phyloP scores from a whole-genome alignment of 495 filamentous ascomycete species.

The Aspergillus panamensis region DNA sequence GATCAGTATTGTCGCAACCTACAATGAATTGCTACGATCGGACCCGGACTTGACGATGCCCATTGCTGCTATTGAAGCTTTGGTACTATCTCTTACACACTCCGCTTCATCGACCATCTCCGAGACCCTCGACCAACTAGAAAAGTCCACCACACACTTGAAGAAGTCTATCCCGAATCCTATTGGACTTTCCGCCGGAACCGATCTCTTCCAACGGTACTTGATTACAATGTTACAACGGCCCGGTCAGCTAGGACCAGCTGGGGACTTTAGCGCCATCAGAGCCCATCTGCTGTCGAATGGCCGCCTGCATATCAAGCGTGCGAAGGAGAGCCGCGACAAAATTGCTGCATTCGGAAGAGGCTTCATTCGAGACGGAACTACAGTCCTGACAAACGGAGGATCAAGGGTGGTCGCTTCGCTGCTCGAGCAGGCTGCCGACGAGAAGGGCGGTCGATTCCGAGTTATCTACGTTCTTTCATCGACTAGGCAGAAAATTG shows the following conservation, averaged over 20 bases:
- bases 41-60: constrained; percentile 92
- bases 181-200: constrained; percentile 84
- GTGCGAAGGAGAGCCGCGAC: constrained; percentile 81
- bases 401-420: constrained; percentile 79
- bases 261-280: constrained; percentile 74
- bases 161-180: constrained; percentile 77
- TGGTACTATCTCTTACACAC: constrained; percentile 76
- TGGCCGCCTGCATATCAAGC: constrained; percentile 74
- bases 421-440: constrained; percentile 68
- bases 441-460: constrained; percentile 63
- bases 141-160: constrained; percentile 66
- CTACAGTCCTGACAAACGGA: constrained; percentile 80
- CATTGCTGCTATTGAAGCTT: constrained; percentile 89
- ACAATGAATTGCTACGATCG: constrained; percentile 54
- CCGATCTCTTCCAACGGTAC: constrained; percentile 93
- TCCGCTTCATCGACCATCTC: constrained; percentile 79
- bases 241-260: constrained; percentile 49
- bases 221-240: constrained; percentile 68
- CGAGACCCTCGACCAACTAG: constrained; percentile 84
- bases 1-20: constrained; percentile 54
- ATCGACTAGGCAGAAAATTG: constrained; percentile 30
- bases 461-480: constrained; percentile 76
- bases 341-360: constrained; percentile 77
- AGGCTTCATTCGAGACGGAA: constrained; percentile 71
- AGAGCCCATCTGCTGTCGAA: constrained; percentile 79